Conservation (phyloP, 2,329 filamentous ascomycete species). For the Beauveria asiatica region DNA sequence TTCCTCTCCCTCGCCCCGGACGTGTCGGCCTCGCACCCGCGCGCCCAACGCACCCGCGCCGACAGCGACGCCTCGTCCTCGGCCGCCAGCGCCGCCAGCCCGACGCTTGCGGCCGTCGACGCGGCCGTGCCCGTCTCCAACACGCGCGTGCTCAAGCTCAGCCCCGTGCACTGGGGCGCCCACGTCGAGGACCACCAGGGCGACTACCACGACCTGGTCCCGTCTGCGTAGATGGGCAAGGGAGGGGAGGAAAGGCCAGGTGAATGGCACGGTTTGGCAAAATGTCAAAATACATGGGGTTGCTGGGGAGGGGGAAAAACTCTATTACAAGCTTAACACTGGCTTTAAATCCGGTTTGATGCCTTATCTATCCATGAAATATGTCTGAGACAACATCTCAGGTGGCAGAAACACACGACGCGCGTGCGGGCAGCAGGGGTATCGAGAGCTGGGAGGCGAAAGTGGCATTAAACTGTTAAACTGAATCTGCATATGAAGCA, state of each 20-base stretch:
- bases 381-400: slow-evolving; percentile 2
- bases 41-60: slow-evolving; percentile 25
- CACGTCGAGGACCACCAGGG: slow-evolving; percentile 47
- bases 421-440: not conserved
- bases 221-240: not conserved
- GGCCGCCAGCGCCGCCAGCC: slow-evolving; percentile 12
- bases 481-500: not conserved
- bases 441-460: not conserved
- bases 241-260: not conserved
- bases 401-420: not conserved
- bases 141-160: slow-evolving; percentile 51
- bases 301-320: not conserved
- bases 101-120: slow-evolving; percentile 29
- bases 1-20: slow-evolving; percentile 53
- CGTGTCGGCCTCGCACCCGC: slow-evolving; percentile 48
- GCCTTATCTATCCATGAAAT: not conserved
- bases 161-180: slow-evolving; percentile 56
- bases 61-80: slow-evolving; percentile 16
- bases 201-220: slow-evolving; percentile 42
- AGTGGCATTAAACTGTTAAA: not conserved
- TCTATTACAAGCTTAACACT: slow-evolving; percentile 6
- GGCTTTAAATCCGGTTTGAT: too few relatives aligned
- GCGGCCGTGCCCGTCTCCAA: slow-evolving; percentile 32
- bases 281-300: too few relatives aligned
- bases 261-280: too few relatives aligned